Base-by-base conservation (phyloP, 208 protist species). In the Histomonas meleagridis region DNA sequence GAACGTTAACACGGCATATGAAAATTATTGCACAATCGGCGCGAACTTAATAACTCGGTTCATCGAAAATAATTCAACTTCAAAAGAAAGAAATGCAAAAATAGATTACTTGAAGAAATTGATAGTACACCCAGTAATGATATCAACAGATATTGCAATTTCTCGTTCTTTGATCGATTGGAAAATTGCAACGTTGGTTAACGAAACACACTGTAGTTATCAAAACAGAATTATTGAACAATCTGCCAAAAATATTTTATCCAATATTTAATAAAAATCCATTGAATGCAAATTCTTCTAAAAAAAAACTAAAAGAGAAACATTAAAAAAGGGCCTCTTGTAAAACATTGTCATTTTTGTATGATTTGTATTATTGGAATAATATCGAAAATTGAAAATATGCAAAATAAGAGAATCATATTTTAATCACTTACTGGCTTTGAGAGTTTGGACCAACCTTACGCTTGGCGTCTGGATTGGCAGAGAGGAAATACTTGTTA, bases 371-470 rank as follows among this genome's bases (percentile, higher is more conserved):
- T n/a, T n/a, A n/a, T n/a, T n/a, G n/a, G n/a, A n/a, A n/a, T n/a
- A n/a, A n/a, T n/a, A n/a, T n/a, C n/a, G n/a, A n/a, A n/a, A n/a
- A n/a, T n/a, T n/a, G n/a, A n/a, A n/a, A n/a, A n/a, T n/a, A n/a
- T n/a, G n/a, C n/a, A n/a, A n/a, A n/a, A n/a, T n/a, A n/a, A n/a
- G n/a, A n/a, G n/a, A n/a, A n/a, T n/a, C n/a, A n/a, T n/a, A n/a
- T n/a, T n/a, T n/a, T n/a, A n/a, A n/a, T n/a, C n/a, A n/a, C n/a
- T 76, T 76, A 76, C 32, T 76, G 65, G 21, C 32, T 46, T n/a
- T 76, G 65, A n/a, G 21, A 46, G 65, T 76, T 76, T 76, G 65
- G 65, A 76, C 65, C 65, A 35, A n/a, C n/a, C 65, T 76, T 76
- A n/a, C 65, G 65, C 18, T 76, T 76, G 32, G 65, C 65, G 21